A percentile compares a stretch with the other conserved stretches of the same genome.
Conservation (phyloP, 331 rosid genomes). For the Telfairia occidentalis region DNA sequence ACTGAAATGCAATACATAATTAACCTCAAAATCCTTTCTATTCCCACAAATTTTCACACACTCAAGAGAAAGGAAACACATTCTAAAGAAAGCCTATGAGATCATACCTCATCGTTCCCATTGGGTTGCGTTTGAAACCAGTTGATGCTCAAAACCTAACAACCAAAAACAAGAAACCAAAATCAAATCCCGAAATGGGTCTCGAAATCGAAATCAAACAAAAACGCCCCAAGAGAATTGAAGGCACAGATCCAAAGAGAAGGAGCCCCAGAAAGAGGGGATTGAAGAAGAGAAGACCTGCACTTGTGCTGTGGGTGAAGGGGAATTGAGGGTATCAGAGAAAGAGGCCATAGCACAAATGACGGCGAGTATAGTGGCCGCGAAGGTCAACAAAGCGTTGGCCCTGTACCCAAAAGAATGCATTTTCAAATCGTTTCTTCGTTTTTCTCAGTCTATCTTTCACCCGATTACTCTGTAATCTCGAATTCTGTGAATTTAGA, state of each 20-base stretch:
- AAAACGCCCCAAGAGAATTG: not conserved
- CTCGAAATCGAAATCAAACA: not conserved
- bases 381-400: constrained; percentile 72
- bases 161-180: not conserved
- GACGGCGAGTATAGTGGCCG: constrained; percentile 64
- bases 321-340: constrained; percentile 61
- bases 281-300: constrained; percentile 29
- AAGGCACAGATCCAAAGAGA: constrained; percentile 25
- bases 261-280: not conserved
- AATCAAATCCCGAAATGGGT: constrained; percentile 11
- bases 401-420: constrained; percentile 89
- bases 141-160: constrained; percentile 64
- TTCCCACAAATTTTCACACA: not conserved
- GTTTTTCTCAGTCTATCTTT: not conserved
- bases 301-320: constrained; percentile 67
- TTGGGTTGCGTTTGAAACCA: constrained; percentile 94
- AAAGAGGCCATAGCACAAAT: constrained; percentile 75
- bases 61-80: not conserved
- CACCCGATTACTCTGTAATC: not conserved
- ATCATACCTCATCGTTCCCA: constrained; percentile 78
- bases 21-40: not conserved
- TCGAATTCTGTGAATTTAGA: not conserved
- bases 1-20: not conserved
- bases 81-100: not conserved
- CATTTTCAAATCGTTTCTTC: constrained; percentile 26